Evolutionary conservation across 2,329 filamentous ascomycete species (phyloP), one percentile per base, ranked within the genome.

Genomic region (Tolypocladium cylindrosporum): DNA sequence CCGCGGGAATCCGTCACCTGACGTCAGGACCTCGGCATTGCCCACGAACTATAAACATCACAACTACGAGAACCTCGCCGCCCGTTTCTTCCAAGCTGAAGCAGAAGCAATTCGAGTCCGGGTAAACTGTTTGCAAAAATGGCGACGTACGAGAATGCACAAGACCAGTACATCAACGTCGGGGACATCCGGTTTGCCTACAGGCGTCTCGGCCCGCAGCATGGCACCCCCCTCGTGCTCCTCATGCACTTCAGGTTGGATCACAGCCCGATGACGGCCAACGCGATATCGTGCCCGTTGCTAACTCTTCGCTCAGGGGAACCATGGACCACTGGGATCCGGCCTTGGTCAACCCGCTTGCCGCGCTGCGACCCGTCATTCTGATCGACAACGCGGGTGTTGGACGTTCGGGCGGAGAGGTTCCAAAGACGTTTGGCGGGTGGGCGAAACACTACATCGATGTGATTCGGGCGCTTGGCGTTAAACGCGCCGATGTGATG

Each of bases 311-410:
- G 34, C 50, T n/a, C 36, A 73, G 71, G 56, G 69, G 71, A 24
- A 73, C 70, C 9, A 72, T 73, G 69, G 71, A 74, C 40, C 67
- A 72, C 10, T 73, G 72, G 70, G 76, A 79, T 60, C 75, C 77
- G 8, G 67, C 71, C 1, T 64, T 81, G 36, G 61, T 81, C 65
- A 78, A 79, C 57, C 67, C 69, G 31, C 67, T 81, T 21, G 73
- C 75, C 1, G 63, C 67, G 1, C 64, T 62, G 10, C 75, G 79
- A 0, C 72, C 73, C 5, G 64, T 81, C 21, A 65, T 81, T 36
- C 68, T 79, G 43, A 71, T 78, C 61, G 78, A 82, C 69, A 76
- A 76, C 60, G 69, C 75, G 1, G 79, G 79, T 37, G 72, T 79
- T 10, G 79, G 79, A 5, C 72, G 72, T 41, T 77, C 73, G 13